Evolutionary conservation across 202 grass and related monocot genomes (phyloP).

Genomic region (Setaria viridis): DNA sequence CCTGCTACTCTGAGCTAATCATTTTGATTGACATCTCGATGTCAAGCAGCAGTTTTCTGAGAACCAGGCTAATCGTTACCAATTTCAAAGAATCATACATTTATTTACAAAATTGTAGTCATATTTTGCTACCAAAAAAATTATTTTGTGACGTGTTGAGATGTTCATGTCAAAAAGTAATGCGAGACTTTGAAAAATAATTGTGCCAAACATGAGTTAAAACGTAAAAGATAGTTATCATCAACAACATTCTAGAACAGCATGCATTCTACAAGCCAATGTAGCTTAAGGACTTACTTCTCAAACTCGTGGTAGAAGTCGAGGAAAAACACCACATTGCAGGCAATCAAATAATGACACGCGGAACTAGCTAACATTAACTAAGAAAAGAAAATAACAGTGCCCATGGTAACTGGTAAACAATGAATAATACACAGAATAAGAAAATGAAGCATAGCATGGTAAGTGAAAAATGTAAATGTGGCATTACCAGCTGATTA

Average conservation of each 20-base stretch:
- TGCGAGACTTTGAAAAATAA: neutral
- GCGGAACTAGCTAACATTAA: neutral
- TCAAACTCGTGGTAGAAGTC: neutral
- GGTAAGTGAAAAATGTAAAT: neutral
- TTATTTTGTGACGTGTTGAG: neutral
- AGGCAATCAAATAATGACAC: neutral
- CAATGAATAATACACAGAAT: slow-evolving; percentile 4
- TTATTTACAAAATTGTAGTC: no score
- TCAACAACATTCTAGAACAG: neutral
- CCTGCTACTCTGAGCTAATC: neutral
- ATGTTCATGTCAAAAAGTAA: neutral
- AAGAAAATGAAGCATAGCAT: slow-evolving; percentile 5
- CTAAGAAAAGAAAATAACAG: slow-evolving; percentile 28
- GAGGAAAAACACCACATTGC: neutral
- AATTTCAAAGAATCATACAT: neutral
- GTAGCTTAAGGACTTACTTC: neutral
- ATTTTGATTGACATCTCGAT: neutral
- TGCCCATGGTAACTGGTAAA: neutral
- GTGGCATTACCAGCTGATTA: neutral
- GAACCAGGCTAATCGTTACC: neutral
- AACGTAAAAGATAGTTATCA: neutral
- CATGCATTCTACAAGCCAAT: neutral
- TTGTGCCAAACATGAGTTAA: neutral
- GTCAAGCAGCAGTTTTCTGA: neutral
- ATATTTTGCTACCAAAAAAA: neutral